These are phyloP conservation scores for Atkinsonella hypoxylon DNA, from an alignment of 2,329 filamentous ascomycete species.

Conservation along the genomic window DNA sequence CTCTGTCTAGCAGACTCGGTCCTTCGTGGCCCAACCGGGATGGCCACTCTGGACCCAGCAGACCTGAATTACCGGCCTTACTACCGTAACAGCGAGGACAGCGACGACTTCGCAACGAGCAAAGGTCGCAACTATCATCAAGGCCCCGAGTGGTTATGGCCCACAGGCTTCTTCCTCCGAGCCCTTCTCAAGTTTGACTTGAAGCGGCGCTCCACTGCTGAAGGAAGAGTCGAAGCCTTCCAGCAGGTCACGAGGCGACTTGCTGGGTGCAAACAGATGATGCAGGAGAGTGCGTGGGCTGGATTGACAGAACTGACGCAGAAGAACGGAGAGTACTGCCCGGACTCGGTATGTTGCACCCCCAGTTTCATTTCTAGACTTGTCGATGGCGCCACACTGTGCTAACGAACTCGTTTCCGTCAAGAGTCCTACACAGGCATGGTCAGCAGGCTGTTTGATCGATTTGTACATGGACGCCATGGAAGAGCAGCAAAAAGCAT, in stretches of 20 bases:
- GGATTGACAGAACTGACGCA: constrained; percentile 90
- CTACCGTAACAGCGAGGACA: constrained; percentile 93
- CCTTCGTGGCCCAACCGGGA: constrained; percentile 78
- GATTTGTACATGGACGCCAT: constrained; percentile 91
- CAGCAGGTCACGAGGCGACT: constrained; percentile 85
- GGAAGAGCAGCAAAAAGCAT: constrained; percentile 30
- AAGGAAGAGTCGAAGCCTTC: constrained; percentile 75
- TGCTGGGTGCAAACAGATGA: constrained; percentile 72
- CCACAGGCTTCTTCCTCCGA: constrained; percentile 86
- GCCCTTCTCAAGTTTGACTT: constrained; percentile 87
- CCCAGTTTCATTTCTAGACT: background rate
- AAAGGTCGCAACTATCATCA: constrained; percentile 98
- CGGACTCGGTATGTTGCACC: constrained; percentile 59
- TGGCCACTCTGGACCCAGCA: constrained; percentile 86
- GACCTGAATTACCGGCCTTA: constrained; percentile 91
- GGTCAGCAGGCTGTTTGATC: constrained; percentile 89
- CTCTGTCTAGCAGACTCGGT: constrained; percentile 68
- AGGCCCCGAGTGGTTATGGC: constrained; percentile 97
- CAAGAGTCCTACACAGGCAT: constrained; percentile 86
- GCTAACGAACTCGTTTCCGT: background rate
- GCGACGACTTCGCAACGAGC: constrained; percentile 75
- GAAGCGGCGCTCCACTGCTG: constrained; percentile 42
- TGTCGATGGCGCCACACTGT: no score
- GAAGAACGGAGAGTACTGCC: constrained; percentile 71
- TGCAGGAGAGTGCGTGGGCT: constrained; percentile 72